Base-by-base conservation (phyloP, 164 flowering plant genomes). In the Saururus chinensis region DNA sequence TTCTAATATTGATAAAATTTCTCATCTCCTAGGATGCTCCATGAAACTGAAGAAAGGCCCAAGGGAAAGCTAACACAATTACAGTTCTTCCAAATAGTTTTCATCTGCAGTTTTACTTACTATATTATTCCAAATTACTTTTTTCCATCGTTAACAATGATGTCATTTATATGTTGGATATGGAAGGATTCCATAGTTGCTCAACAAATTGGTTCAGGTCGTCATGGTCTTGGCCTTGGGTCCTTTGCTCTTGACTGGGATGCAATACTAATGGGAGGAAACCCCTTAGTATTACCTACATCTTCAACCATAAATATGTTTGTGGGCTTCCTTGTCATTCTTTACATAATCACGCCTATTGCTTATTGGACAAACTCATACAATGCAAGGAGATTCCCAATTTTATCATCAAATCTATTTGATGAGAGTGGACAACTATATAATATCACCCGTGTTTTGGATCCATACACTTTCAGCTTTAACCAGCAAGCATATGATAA, bases 181-280 rank as follows among this genome's bases (percentile, higher is more conserved):
- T 84, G 85, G 70, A 48, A 26, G 10, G 48, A 61, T 22, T 67
- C 70, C 20, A 20, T 67, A 3, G 61, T 65, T 9, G 92, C 88
- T 12, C 88, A 86, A 35, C 85, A 82, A 51, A 75, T 83, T 6
- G 92, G 87, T 0, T 75, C 85, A 0, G 92, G 85, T 1, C 56
- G 62, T 0, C 21, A 57, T 4, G 92, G 86, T 30, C 76, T 83
- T 4, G 87, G 92, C 2, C 26, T 86, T 7, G 92, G 92, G 51
- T 76, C 88, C 16, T 66, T 82, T 20, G 81, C 63, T 22, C 63
- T 86, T 0, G 88, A 86, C 42, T 86, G 92, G 92, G 49, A 82
- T 0, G 74, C 74, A 0, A 73, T 84, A 6, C 65, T 76, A 35
- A 79, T 76, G 69, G 57, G 76, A 0, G 84, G 84, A 22, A 66